These are phyloP conservation scores for Noccaea caerulescens DNA, from an alignment of 345 rosid genomes.

Conservation along the genomic window DNA sequence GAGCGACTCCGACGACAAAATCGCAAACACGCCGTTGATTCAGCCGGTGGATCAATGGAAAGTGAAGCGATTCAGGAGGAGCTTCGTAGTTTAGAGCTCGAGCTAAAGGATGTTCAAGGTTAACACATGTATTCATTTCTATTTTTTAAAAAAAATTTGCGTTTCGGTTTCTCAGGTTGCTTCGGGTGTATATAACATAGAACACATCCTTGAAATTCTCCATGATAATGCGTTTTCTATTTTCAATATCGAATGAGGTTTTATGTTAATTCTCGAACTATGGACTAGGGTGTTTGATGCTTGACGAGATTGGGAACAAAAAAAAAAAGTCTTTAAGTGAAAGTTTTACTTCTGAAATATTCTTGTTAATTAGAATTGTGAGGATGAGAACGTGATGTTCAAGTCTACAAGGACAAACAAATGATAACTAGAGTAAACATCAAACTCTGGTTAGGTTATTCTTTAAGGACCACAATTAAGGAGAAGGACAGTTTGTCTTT, in stretches of 20 bases:
- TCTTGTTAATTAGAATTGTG: not conserved
- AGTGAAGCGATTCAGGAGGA: conserved; percentile 58
- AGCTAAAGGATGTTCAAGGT: conserved; percentile 78
- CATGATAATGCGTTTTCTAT: not conserved
- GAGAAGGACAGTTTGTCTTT: too few species aligned
- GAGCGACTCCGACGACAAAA: conserved; percentile 24
- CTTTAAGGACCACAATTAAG: too few species aligned
- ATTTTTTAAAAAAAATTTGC: not conserved
- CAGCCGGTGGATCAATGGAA: conserved; percentile 50
- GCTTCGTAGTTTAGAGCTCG: conserved; percentile 60
- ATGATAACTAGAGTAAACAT: too few species aligned
- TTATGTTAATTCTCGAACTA: not conserved
- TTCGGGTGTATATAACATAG: not conserved
- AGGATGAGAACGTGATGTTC: too few species aligned
- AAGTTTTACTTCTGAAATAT: conserved; percentile 2
- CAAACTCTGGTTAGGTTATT: too few species aligned
- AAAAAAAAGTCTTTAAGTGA: not conserved
- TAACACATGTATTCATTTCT: not conserved
- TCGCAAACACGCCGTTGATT: conserved; percentile 14
- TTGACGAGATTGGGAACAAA: not conserved
- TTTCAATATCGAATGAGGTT: not conserved
- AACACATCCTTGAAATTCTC: conserved; percentile 2
- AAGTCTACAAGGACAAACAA: too few species aligned
- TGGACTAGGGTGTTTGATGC: not conserved
- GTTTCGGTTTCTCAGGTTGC: conserved; percentile 17